Percentiles rank a stretch among this genome's conserved stretches.
Evolutionary conservation across 345 rosid genomes (phyloP).

Genomic region (Eutrema yunnanense): DNA sequence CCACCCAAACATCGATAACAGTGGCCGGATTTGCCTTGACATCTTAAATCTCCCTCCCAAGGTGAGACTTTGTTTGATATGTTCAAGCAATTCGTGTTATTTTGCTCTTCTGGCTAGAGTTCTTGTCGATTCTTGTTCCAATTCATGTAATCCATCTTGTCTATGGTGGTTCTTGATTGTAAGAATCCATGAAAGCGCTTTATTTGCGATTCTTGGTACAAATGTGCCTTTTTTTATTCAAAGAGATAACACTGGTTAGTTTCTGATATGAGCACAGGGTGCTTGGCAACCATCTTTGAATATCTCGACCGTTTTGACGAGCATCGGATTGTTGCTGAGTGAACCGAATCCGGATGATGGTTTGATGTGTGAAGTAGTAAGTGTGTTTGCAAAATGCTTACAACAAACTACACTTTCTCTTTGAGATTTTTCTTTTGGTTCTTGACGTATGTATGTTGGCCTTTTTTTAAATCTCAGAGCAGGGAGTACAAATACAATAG

Average conservation of each 20-base stretch:
- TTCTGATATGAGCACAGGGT: constrained; percentile 47
- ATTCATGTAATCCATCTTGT: background rate
- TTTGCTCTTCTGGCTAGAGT: background rate
- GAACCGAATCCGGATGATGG: constrained; percentile 92
- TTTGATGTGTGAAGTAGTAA: constrained; percentile 73
- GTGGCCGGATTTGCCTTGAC: constrained; percentile 91
- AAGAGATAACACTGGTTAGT: constrained; percentile 2
- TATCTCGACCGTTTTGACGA: constrained; percentile 66
- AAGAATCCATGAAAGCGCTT: background rate
- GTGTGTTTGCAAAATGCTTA: constrained; percentile 7
- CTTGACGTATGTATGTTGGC: background rate
- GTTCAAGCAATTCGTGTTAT: background rate
- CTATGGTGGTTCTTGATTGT: background rate
- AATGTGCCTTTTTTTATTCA: background rate
- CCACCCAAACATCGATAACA: constrained; percentile 75
- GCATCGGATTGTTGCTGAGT: constrained; percentile 58
- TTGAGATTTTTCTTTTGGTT: background rate
- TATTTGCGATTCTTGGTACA: background rate
- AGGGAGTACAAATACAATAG: constrained; percentile 75
- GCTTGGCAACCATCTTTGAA: constrained; percentile 92
- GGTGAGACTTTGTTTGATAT: constrained; percentile 27
- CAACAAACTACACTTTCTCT: background rate
- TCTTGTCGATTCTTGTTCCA: background rate
- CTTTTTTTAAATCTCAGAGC: constrained; percentile 41
- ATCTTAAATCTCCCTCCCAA: constrained; percentile 88